A percentile compares a stretch with the other conserved stretches of the same genome.
These are phyloP conservation scores for Apiospora hydei DNA, from an alignment of 2,329 filamentous ascomycete species.

Conservation along the genomic window DNA sequence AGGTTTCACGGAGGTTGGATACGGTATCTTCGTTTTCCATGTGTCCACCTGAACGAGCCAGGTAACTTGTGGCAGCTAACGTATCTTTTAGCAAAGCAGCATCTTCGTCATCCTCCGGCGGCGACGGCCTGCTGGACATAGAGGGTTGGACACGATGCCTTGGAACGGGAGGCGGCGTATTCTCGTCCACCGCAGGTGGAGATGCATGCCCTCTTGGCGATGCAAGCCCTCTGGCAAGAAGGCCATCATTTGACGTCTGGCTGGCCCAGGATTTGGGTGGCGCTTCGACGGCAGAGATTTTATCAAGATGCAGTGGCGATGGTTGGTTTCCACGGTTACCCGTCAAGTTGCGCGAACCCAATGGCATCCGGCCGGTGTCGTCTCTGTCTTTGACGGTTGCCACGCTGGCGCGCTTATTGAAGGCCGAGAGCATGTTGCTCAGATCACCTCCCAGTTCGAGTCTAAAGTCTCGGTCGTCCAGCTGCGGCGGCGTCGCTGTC, in stretches of 20 bases:
- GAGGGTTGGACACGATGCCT: slow-evolving; percentile 36
- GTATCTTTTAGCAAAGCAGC: slow-evolving; percentile 61
- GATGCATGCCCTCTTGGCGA: slow-evolving; percentile 28
- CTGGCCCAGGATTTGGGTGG: slow-evolving; percentile 60
- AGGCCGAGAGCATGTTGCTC: slow-evolving; percentile 61
- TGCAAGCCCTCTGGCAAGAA: slow-evolving; percentile 48
- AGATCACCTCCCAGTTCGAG: slow-evolving; percentile 66
- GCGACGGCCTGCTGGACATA: slow-evolving; percentile 29
- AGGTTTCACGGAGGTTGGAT: slow-evolving; percentile 41
- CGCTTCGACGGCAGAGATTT: slow-evolving; percentile 52
- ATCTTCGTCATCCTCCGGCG: slow-evolving; percentile 59
- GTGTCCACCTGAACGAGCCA: slow-evolving; percentile 39
- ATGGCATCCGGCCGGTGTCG: slow-evolving; percentile 45
- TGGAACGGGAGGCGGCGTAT: slow-evolving; percentile 42
- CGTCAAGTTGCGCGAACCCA: slow-evolving; percentile 53
- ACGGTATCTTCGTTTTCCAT: slow-evolving; percentile 50
- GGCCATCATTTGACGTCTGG: slow-evolving; percentile 57
- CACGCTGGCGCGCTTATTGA: slow-evolving; percentile 58
- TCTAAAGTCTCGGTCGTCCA: slow-evolving; percentile 53
- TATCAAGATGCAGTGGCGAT: slow-evolving; percentile 57
- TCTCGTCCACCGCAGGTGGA: slow-evolving; percentile 44
- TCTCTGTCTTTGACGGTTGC: slow-evolving; percentile 53
- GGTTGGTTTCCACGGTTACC: slow-evolving; percentile 54
- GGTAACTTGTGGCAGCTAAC: slow-evolving; percentile 55
- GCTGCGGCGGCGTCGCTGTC: slow-evolving; percentile 59